Evolutionary conservation across 83 land plant genomes (phyloP).

Genomic region (Picea engelmannii): DNA sequence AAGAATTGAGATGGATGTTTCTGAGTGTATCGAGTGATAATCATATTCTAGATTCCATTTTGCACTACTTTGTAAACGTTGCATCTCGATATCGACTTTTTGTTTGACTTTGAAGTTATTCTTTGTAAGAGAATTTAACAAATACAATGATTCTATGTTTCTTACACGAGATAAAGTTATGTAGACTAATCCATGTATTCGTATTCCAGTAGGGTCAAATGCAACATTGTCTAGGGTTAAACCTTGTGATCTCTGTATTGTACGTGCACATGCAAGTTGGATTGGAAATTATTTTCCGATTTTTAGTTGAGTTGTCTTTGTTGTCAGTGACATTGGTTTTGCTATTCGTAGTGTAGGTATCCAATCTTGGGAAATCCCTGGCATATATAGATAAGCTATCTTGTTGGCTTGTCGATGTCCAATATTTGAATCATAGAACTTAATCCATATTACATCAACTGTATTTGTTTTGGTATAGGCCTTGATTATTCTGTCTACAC

Average conservation of each 20-base stretch:
- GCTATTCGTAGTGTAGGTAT: background rate
- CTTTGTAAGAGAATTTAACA: background rate
- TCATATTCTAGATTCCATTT: too few relatives aligned
- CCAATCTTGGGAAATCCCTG: background rate
- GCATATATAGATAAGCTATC: too few relatives aligned
- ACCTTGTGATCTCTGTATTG: background rate
- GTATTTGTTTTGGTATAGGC: background rate
- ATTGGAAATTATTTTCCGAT: background rate
- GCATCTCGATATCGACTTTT: too few relatives aligned
- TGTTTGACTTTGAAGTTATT: too few relatives aligned
- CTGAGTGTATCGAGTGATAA: too few relatives aligned
- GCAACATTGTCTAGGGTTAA: background rate
- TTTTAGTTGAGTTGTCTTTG: background rate
- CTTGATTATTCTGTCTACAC: background rate
- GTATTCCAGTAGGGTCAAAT: background rate
- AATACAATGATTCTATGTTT: background rate
- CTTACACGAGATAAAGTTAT: background rate
- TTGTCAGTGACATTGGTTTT: background rate
- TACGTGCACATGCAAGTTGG: background rate
- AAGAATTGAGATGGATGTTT: too few relatives aligned
- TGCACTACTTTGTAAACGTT: too few relatives aligned
- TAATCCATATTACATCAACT: background rate
- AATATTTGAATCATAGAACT: background rate
- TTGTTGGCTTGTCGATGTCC: background rate
- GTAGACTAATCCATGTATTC: background rate